Conservation (phyloP, 192 early-diverging fungal species). For the Gigaspora rosea region DNA sequence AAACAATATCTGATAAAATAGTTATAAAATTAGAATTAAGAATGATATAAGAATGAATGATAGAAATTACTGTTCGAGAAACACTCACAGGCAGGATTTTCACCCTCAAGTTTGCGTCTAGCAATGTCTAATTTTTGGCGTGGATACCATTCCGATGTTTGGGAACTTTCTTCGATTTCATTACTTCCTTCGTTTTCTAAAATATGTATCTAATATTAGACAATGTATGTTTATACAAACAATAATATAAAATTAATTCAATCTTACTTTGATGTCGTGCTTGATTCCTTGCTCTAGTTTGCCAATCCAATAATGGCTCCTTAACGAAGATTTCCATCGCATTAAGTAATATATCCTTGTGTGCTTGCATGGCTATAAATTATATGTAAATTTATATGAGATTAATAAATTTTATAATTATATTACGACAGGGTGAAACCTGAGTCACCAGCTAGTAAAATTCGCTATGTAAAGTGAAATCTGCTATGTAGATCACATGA, state of each 20-base stretch:
- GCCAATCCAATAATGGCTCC: slow-evolving; percentile 82
- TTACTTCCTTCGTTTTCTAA: slow-evolving; percentile 43
- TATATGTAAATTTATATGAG: neutral
- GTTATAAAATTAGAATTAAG: neutral
- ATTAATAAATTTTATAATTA: neutral
- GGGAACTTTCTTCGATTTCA: slow-evolving; percentile 41
- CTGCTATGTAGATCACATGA: too few species aligned
- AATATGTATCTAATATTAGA: slow-evolving; percentile 1
- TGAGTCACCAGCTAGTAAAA: too few species aligned
- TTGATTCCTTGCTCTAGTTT: slow-evolving; percentile 64
- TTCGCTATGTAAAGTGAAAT: too few species aligned
- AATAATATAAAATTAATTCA: neutral
- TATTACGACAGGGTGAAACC: too few species aligned
- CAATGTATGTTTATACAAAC: neutral
- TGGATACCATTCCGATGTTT: slow-evolving; percentile 70
- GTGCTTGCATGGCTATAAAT: slow-evolving; percentile 51
- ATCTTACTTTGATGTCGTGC: slow-evolving; percentile 59
- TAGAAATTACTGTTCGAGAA: neutral
- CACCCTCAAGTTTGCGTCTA: slow-evolving; percentile 64
- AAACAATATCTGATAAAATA: neutral
- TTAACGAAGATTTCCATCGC: slow-evolving; percentile 80
- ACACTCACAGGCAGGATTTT: slow-evolving; percentile 65
- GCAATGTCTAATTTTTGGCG: slow-evolving; percentile 76
- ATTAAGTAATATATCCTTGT: slow-evolving; percentile 68
- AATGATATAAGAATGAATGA: slow-evolving; percentile 45